Conservation (phyloP, 169 alveolate genomes). For the Eimeria necatrix region DNA sequence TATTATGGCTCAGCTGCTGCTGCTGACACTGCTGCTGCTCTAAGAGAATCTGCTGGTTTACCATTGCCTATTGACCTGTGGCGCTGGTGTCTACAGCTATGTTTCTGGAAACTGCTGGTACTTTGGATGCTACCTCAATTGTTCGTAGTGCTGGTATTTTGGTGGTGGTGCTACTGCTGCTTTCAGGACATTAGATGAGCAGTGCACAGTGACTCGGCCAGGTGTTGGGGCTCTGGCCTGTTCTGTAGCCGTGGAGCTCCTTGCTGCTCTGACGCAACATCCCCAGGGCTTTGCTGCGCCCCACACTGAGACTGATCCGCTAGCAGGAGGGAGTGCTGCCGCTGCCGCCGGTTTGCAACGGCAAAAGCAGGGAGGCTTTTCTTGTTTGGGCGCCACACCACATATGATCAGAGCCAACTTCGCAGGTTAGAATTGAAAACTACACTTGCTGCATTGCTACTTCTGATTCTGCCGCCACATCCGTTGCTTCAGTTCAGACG, state of each 20-base stretch:
- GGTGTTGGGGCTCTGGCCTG: constrained; percentile 92
- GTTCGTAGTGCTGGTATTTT: not conserved
- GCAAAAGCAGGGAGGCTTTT: constrained; percentile 53
- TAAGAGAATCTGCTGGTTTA: no score
- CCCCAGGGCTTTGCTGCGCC: constrained; percentile 80
- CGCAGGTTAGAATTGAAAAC: constrained; percentile 27
- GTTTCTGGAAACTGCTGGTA: not conserved
- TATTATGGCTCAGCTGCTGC: no score
- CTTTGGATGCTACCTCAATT: not conserved
- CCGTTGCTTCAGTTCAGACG: not conserved
- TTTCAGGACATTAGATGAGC: constrained; percentile 93
- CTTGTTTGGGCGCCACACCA: constrained; percentile 82
- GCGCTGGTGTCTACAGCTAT: not conserved
- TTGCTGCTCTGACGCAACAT: constrained; percentile 92
- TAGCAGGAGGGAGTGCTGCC: constrained; percentile 41
- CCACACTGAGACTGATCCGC: constrained; percentile 67
- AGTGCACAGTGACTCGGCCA: constrained; percentile 97
- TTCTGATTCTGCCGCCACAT: no score
- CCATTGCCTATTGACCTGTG: not conserved
- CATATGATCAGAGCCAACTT: constrained; percentile 78
- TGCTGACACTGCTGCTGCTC: no score
- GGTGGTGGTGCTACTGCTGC: constrained; percentile 32
- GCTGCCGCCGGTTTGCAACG: constrained; percentile 51
- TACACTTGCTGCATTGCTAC: not conserved
- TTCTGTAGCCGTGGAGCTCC: constrained; percentile 93